Base-by-base conservation (phyloP, 371 early-diverging fungal species). In the Mucor indicus region DNA sequence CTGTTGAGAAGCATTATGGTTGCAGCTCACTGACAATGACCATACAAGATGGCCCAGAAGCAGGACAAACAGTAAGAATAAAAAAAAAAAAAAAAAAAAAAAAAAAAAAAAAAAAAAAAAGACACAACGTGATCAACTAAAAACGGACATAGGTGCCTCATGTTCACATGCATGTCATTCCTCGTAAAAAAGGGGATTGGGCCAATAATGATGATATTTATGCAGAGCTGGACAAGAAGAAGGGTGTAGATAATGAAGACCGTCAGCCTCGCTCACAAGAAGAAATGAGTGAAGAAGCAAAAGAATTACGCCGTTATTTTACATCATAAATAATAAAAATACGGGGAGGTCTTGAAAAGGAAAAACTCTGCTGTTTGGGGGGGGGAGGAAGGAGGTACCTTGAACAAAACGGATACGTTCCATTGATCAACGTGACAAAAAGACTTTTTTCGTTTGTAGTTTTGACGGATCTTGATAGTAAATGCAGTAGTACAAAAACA, bases 91-190 rank as follows among this genome's bases (percentile, higher is more conserved):
- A 33, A 33, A 13, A 4, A 11, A 4, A 11, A 13, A 11, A 33
- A 5, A 13, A 11, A 33, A 11, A 33, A 4, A 13, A 33, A 4
- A 15, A 15, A 11, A 33, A 13, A 4, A 9, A 16, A 22, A 13
- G 10, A 41, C 4, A 32, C 25, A 7, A 29, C 15, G 12, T 16
- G 3, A 3, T 21, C n/a, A 23, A 25, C 21, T 13, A 27, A n/a
- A n/a, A n/a, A n/a, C n/a, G n/a, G n/a, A 1, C 39, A 30, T 20
- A 11, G 75, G 74, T 85, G 0, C 81, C 89, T 5, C 99, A 98
- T 72, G 91, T 91, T 23, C 99, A 98, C 61, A 74, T 96, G 48
- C 99, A 98, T 68, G 58, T 98, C 31, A 87, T 98, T 44, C 97
- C 98, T 23, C 82, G 97, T 25, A 76, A 67, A 23, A 54, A 57